Evolutionary conservation across 768 basidiomycete genomes (phyloP).

Genomic region (Psilocybe azurescens): DNA sequence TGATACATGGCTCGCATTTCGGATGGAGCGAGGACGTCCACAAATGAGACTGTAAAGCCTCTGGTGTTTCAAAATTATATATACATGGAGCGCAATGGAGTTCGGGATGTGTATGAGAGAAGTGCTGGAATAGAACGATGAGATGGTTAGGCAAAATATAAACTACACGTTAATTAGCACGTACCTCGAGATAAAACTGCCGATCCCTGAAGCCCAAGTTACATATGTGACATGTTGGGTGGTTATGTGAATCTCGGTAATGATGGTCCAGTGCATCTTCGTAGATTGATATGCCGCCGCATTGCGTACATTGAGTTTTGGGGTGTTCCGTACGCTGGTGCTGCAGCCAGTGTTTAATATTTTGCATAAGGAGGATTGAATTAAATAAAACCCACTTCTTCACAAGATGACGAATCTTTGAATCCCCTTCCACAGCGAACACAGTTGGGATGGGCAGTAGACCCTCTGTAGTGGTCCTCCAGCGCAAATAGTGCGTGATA

Average conservation of each 20-base stretch:
- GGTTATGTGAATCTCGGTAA: slow-evolving; percentile 41
- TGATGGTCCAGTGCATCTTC: slow-evolving; percentile 44
- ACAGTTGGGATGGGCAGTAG: slow-evolving; percentile 51
- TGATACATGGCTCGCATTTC: slow-evolving; percentile 45
- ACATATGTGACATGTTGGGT: slow-evolving; percentile 42
- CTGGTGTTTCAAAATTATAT: slow-evolving; percentile 42
- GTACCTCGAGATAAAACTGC: slow-evolving; percentile 32
- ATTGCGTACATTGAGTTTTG: slow-evolving; percentile 30
- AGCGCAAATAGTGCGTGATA: slow-evolving; percentile 42
- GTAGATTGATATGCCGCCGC: slow-evolving; percentile 35
- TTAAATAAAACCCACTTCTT: slow-evolving; percentile 34
- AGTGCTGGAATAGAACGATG: slow-evolving; percentile 35
- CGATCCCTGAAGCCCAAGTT: slow-evolving; percentile 37
- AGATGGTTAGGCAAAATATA: no score
- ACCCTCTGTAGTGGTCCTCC: slow-evolving; percentile 53
- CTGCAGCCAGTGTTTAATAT: no score
- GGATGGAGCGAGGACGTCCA: slow-evolving; percentile 48
- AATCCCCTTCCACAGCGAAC: slow-evolving; percentile 48
- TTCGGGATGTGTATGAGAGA: slow-evolving; percentile 40
- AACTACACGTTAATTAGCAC: no score
- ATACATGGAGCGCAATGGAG: slow-evolving; percentile 42
- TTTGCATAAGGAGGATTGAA: no score
- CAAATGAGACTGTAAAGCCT: slow-evolving; percentile 45
- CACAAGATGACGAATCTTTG: slow-evolving; percentile 34
- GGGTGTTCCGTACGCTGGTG: slow-evolving; percentile 6